Evolutionary conservation across 345 rosid species (phyloP).

Genomic region (Trapa incisa): DNA sequence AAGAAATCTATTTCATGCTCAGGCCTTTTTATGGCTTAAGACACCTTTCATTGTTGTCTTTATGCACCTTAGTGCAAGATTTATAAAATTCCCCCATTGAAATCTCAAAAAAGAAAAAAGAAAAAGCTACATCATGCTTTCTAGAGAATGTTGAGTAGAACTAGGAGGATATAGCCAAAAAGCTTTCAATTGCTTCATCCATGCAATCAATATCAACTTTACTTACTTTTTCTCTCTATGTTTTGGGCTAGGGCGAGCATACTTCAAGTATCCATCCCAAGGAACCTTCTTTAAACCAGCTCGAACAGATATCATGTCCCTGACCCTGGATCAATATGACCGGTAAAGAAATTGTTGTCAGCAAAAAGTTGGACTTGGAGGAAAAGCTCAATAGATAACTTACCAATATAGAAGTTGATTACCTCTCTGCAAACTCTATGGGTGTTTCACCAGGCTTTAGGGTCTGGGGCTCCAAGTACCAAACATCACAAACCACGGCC

Average conservation of each 20-base stretch:
- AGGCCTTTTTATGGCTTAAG: too few relatives aligned
- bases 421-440: conserved; percentile 99
- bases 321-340: conserved; percentile 37
- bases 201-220: conserved; percentile 1
- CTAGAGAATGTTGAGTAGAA: not conserved
- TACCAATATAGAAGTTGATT: not conserved
- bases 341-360: not conserved
- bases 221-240: conserved; percentile 93
- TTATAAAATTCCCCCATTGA: too few relatives aligned
- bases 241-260: conserved; percentile 88
- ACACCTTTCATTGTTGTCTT: too few relatives aligned
- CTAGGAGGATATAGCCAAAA: not conserved
- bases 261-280: conserved; percentile 98
- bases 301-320: conserved; percentile 78
- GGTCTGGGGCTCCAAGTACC: conserved; percentile 95
- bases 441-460: conserved; percentile 76
- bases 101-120: too few relatives aligned
- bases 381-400: not conserved
- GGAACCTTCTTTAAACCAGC: conserved; percentile 95
- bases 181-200: not conserved
- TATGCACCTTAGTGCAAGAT: too few relatives aligned
- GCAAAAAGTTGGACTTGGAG: not conserved
- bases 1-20: too few relatives aligned
- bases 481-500: conserved; percentile 99
- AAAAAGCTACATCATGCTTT: too few relatives aligned